Percentiles rank a stretch among this genome's conserved stretches.
Conservation (phyloP, 1,139 yeast genomes). For the Blastobotrys aristatus region DNA sequence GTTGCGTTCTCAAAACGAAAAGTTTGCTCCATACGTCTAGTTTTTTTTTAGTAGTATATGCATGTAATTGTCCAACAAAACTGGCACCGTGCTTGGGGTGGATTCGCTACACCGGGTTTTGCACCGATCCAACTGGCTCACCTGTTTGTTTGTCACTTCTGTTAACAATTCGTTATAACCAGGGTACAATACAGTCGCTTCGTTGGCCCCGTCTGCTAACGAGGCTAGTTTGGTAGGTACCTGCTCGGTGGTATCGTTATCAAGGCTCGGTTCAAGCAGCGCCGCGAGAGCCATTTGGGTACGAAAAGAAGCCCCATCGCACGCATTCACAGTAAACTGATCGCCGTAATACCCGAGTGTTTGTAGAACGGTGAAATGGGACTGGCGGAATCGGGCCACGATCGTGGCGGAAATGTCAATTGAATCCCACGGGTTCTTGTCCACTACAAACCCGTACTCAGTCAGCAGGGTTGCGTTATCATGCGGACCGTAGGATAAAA, state of each 20-base stretch:
- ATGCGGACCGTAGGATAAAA: conserved; percentile 82
- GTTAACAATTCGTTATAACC: not conserved
- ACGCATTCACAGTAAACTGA: conserved; percentile 58
- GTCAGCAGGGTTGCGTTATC: conserved; percentile 71
- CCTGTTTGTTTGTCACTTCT: not conserved
- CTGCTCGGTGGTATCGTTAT: not conserved
- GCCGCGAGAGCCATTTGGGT: conserved; percentile 71
- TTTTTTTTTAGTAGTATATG: no score
- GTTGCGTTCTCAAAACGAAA: conserved; percentile 14
- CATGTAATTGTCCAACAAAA: conserved; percentile 1
- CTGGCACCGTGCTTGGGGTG: not conserved
- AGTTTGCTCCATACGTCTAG: conserved; percentile 18
- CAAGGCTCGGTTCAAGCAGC: conserved; percentile 10
- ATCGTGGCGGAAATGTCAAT: conserved; percentile 52
- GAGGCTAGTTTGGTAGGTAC: conserved; percentile 37
- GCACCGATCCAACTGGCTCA: not conserved
- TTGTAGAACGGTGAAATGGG: conserved; percentile 45
- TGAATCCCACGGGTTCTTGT: conserved; percentile 59
- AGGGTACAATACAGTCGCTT: conserved; percentile 21
- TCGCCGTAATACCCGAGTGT: conserved; percentile 60
- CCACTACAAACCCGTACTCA: conserved; percentile 78
- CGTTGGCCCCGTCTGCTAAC: conserved; percentile 48
- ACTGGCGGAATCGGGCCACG: conserved; percentile 39
- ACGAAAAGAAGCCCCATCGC: conserved; percentile 59
- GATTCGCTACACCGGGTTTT: not conserved